A percentile compares a stretch with the other conserved stretches of the same genome.
Conservation (phyloP, 768 basidiomycete genomes). For the Pleurotus tuoliensis region DNA sequence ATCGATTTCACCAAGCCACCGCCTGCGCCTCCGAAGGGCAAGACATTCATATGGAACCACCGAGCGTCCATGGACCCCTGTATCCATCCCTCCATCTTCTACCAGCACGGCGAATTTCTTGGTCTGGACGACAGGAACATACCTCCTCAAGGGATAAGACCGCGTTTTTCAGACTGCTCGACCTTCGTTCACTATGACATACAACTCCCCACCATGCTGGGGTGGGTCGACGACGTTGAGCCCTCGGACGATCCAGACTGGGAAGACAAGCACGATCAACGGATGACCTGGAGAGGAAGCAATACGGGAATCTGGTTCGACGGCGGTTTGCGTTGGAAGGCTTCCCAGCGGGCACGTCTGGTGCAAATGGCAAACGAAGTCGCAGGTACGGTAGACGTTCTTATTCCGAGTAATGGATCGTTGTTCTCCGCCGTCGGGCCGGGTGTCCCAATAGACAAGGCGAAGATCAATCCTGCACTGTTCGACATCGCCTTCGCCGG, state of each 20-base stretch:
- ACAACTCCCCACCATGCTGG: constrained; percentile 31
- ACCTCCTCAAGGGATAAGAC: constrained; percentile 28
- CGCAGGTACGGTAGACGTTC: constrained; percentile 26
- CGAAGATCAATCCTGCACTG: constrained; percentile 37
- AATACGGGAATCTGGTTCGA: constrained; percentile 52
- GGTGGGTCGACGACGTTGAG: constrained; percentile 29
- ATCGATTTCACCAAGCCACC: constrained; percentile 11
- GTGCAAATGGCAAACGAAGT: constrained; percentile 30
- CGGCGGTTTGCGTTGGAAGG: constrained; percentile 32
- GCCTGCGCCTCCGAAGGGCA: constrained; percentile 6
- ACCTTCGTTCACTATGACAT: constrained; percentile 45
- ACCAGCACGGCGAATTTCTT: constrained; percentile 38
- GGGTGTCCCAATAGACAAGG: constrained; percentile 20
- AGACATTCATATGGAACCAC: constrained; percentile 37
- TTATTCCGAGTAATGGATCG: constrained; percentile 17
- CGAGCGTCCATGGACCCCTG: constrained; percentile 35
- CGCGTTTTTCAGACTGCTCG: constrained; percentile 38
- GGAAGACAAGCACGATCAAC: constrained; percentile 50
- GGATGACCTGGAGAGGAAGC: constrained; percentile 59
- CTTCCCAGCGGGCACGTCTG: constrained; percentile 37
- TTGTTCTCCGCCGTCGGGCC: constrained; percentile 22
- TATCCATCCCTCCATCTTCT: constrained; percentile 26
- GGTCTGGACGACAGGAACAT: constrained; percentile 28
- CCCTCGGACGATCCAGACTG: constrained; percentile 48
- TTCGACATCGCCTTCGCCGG: constrained; percentile 51